Evolutionary conservation across 2,329 filamentous ascomycete species (phyloP).

Genomic region (Colletotrichum simmondsii): DNA sequence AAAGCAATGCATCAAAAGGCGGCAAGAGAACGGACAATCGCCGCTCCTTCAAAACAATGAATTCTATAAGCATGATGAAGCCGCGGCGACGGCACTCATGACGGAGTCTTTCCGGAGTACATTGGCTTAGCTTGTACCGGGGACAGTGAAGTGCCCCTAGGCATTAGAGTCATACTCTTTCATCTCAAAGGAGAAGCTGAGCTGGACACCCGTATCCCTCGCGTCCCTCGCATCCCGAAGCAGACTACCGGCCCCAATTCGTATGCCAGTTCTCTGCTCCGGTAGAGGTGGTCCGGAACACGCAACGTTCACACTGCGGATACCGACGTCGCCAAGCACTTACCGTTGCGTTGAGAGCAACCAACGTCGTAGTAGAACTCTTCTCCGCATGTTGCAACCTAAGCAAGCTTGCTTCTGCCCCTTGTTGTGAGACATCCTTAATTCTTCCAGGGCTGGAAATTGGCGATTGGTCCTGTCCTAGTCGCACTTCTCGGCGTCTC

Average conservation of each 20-base stretch:
- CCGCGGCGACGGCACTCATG: background rate
- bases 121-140: background rate
- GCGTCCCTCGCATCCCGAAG: too few relatives aligned
- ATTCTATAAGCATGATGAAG: background rate
- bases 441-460: background rate
- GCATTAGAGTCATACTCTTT: background rate
- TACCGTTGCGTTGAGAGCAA: background rate
- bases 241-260: background rate
- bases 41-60: background rate
- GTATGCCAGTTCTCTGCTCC: background rate
- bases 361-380: background rate
- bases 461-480: background rate
- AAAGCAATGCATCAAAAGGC: background rate
- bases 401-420: background rate
- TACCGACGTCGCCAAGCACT: background rate
- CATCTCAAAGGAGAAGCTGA: background rate
- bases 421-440: slow-evolving; percentile 12
- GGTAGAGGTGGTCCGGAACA: background rate
- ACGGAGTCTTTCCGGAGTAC: background rate
- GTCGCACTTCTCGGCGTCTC: slow-evolving; percentile 7
- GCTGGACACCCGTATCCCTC: background rate
- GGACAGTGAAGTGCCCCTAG: background rate
- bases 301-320: background rate
- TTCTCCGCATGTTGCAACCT: slow-evolving; percentile 21
- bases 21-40: background rate